These are phyloP conservation scores for Moesziomyces sp. DNA, from an alignment of 1,284 basidiomycete genomes.

Conservation along the genomic window DNA sequence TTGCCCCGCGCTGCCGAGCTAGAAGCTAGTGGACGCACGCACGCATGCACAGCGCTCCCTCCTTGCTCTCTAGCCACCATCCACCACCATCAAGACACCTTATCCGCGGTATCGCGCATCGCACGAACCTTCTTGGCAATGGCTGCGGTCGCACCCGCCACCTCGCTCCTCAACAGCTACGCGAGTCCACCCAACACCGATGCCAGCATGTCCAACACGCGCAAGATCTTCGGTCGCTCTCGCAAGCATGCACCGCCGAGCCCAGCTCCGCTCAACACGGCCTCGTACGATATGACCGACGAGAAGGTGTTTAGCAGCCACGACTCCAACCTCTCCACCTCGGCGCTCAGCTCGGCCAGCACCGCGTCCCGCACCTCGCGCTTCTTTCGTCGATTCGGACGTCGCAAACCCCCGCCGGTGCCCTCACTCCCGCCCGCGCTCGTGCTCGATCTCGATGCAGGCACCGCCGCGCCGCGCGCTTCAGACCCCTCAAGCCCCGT, in stretches of 20 bases:
- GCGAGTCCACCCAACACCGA: not conserved
- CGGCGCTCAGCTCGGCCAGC: conserved; percentile 17
- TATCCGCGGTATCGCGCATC: no score
- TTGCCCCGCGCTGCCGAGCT: no score
- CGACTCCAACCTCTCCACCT: conserved; percentile 27
- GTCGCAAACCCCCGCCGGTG: conserved; percentile 26
- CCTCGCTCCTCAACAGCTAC: not conserved
- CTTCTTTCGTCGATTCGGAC: conserved; percentile 30
- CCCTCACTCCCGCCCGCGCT: conserved; percentile 42
- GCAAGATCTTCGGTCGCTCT: conserved; percentile 34
- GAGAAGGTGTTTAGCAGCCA: conserved; percentile 18
- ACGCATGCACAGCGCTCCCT: not conserved
- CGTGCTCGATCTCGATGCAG: conserved; percentile 34
- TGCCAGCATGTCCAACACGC: conserved; percentile 15
- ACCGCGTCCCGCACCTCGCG: conserved; percentile 26
- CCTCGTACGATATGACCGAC: conserved; percentile 1
- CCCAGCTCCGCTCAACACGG: not conserved
- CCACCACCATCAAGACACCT: not conserved
- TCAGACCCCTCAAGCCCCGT: not conserved
- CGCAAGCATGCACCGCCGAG: conserved; percentile 13
- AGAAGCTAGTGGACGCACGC: not conserved
- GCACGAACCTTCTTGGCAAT: not conserved
- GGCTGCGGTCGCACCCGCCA: conserved; percentile 22
- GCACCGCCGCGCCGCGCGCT: conserved; percentile 16
- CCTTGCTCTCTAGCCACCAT: not conserved